A percentile compares a stretch with the other conserved stretches of the same genome.
Evolutionary conservation across 768 basidiomycete species (phyloP).

Genomic region (Steccherinum ochraceum): DNA sequence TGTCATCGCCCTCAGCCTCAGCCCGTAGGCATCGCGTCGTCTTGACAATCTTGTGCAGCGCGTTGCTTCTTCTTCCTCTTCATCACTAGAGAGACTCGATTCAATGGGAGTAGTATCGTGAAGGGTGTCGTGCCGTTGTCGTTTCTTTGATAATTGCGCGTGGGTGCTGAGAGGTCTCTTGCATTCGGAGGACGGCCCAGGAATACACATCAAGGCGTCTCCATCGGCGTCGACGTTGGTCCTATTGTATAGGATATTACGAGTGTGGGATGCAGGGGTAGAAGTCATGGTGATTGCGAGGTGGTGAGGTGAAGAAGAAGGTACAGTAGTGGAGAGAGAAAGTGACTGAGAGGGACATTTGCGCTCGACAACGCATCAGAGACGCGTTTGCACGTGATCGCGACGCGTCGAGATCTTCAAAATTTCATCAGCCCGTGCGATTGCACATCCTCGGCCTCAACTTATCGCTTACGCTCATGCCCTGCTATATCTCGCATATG

Average conservation of each 20-base stretch:
- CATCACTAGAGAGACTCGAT: slow-evolving; percentile 29
- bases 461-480: too few relatives aligned
- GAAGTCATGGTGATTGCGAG: not conserved
- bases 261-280: slow-evolving; percentile 1
- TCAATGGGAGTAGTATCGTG: too few relatives aligned
- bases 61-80: slow-evolving; percentile 19
- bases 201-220: not conserved
- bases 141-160: not conserved
- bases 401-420: not conserved
- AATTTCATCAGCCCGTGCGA: too few relatives aligned
- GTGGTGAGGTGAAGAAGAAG: not conserved
- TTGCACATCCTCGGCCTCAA: too few relatives aligned
- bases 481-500: too few relatives aligned
- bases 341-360: not conserved
- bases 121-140: slow-evolving; percentile 6
- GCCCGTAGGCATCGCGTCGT: slow-evolving; percentile 18
- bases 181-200: not conserved
- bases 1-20: slow-evolving; percentile 17
- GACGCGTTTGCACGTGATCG: slow-evolving; percentile 7
- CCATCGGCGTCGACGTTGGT: slow-evolving; percentile 8
- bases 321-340: not conserved
- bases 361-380: not conserved
- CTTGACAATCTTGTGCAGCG: slow-evolving; percentile 7
- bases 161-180: slow-evolving; percentile 3
- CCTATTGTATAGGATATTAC: slow-evolving; percentile 7